Base-by-base conservation (phyloP, 2,329 filamentous ascomycete species). In the Ilyonectria destructans region DNA sequence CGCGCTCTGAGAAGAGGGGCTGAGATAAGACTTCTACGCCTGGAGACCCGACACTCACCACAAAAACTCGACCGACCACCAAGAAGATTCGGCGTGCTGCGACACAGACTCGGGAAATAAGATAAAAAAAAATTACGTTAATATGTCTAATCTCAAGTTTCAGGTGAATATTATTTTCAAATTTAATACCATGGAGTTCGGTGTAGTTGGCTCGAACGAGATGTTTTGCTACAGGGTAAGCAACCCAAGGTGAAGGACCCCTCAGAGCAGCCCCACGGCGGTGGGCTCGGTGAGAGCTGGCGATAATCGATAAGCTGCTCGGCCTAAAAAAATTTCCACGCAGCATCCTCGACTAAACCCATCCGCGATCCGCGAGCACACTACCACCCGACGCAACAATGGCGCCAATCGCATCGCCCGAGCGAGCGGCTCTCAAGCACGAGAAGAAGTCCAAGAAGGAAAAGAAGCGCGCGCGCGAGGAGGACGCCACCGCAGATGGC, bases 401-500 rank as follows among this genome's bases (percentile, higher is more conserved):
- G 81, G 75, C 82, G 67, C 71, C 80, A 74, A 78, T 77, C 54
- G 74, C 73, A 13, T 76, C 79, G 46, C 71, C 79, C 17, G 78
- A 79, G 61, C 72, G 77, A 57, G 74, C 69, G 58, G 68, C 75
- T 31, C 60, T 74, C 26, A 83, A 79, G 69, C 67, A 78, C 26
- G 82, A 84, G 7, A 84, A 83, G 75, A 83, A 83, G 69, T 74
- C 75, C 58, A 83, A 81, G 58, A 83, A 82, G 66, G 78, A 84
- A 52, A 85, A 85, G 78, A 86, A 86, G 79, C 82, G 84, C 49
- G 75, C 79, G 7, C 78, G 84, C 49, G 84, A 86, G 56, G 84
- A 85, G 29, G 83, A 86, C 45, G 74, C 72, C 21, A 65, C 71
- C 8, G 80, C 78, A 46, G 80, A 81, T 54, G 75, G 77, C 40